Evolutionary conservation across 106 monocot species (phyloP).

Genomic region (Dendrobium huoshanense): DNA sequence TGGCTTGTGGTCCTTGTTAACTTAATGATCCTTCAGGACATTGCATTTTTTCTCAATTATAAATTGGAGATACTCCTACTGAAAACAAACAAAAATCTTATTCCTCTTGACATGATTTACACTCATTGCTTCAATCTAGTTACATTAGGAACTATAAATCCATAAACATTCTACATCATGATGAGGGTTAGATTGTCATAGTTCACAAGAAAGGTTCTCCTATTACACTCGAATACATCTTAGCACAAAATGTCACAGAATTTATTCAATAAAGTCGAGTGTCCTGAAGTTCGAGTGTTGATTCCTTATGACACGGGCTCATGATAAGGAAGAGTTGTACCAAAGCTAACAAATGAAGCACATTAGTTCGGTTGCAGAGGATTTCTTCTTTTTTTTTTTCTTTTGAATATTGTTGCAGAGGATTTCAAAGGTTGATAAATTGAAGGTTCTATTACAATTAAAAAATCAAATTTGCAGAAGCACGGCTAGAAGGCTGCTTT

Average conservation of each 20-base stretch:
- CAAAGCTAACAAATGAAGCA: neutral
- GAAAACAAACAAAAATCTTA: too few species aligned
- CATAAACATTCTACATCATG: too few species aligned
- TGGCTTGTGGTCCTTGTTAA: too few species aligned
- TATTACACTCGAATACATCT: neutral
- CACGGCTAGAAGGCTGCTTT: neutral
- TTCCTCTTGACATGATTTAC: too few species aligned
- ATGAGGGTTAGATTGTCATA: neutral
- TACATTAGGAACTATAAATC: too few species aligned
- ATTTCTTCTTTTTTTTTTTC: neutral
- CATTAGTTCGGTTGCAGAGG: neutral
- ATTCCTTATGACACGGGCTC: neutral
- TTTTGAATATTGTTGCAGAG: neutral
- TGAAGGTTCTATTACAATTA: slow-evolving; percentile 1
- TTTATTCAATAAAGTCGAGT: neutral
- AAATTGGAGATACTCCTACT: too few species aligned
- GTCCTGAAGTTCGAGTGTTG: neutral
- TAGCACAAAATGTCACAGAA: neutral
- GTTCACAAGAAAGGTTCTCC: neutral
- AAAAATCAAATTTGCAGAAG: neutral
- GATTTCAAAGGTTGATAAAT: neutral
- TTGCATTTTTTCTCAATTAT: too few species aligned
- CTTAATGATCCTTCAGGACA: too few species aligned
- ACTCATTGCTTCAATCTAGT: too few species aligned
- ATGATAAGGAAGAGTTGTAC: neutral